phyloP scores from a whole-genome alignment of 208 protist species.

The Trypanosoma congolense region DNA sequence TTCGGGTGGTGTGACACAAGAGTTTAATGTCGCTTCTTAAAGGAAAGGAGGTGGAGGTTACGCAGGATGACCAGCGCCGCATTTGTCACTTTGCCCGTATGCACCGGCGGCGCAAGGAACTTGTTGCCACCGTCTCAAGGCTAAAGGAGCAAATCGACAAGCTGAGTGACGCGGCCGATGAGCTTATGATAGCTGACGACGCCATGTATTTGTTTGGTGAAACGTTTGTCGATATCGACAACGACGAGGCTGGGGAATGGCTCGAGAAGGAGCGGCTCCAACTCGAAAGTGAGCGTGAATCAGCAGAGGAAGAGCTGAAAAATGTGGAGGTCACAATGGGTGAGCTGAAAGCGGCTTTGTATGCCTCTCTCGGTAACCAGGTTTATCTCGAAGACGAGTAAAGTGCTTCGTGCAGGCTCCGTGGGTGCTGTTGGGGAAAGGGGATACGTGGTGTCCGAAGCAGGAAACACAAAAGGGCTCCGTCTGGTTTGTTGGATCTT shows the following conservation, averaged over 20 bases:
- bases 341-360: slow-evolving; percentile 82
- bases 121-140: slow-evolving; percentile 35
- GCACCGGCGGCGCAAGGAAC: slow-evolving; percentile 57
- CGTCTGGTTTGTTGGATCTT: too few relatives aligned
- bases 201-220: slow-evolving; percentile 89
- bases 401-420: too few relatives aligned
- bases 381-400: slow-evolving; percentile 90
- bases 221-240: slow-evolving; percentile 70
- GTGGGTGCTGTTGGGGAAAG: too few relatives aligned
- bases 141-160: slow-evolving; percentile 74
- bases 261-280: slow-evolving; percentile 55
- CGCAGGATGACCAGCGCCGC: slow-evolving; percentile 82
- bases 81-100: slow-evolving; percentile 85
- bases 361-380: slow-evolving; percentile 86
- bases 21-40: slow-evolving; percentile 29
- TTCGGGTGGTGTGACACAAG: too few relatives aligned
- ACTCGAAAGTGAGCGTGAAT: slow-evolving; percentile 43
- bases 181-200: slow-evolving; percentile 49
- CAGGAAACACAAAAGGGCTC: too few relatives aligned
- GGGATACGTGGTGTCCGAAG: too few relatives aligned
- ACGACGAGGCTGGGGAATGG: slow-evolving; percentile 49
- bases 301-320: slow-evolving; percentile 47
- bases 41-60: slow-evolving; percentile 65
- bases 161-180: slow-evolving; percentile 44
- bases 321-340: slow-evolving; percentile 42